Conservation (phyloP, 306 rosid genomes). For the Lathyrus aphaca region DNA sequence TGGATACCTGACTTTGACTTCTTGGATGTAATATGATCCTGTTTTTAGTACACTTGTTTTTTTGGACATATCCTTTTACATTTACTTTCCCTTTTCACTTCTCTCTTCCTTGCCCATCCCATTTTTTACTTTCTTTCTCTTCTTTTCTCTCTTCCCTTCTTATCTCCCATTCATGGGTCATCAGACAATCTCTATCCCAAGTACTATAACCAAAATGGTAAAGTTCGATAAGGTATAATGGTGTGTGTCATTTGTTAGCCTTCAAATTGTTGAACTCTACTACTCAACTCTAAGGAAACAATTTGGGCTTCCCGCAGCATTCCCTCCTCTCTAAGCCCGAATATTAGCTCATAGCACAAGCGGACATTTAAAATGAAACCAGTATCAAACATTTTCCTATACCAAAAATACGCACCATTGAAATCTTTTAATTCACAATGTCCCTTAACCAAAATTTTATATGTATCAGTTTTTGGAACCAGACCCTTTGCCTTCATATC, state of each 20-base stretch:
- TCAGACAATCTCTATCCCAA: not conserved
- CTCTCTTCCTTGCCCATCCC: not conserved
- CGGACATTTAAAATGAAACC: constrained; percentile 47
- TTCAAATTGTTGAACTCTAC: constrained; percentile 43
- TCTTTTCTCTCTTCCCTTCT: not conserved
- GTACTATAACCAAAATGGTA: not conserved
- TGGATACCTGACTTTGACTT: not conserved
- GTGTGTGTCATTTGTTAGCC: constrained; percentile 11
- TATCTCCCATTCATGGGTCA: not conserved
- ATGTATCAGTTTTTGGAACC: constrained; percentile 71
- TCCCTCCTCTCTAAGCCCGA: constrained; percentile 67
- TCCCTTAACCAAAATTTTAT: constrained; percentile 72
- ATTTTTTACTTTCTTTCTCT: not conserved
- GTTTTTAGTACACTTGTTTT: not conserved
- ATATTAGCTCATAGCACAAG: constrained; percentile 52
- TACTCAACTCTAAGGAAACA: constrained; percentile 58
- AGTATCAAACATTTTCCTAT: constrained; percentile 60
- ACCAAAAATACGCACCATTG: constrained; percentile 72
- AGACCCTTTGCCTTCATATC: constrained; percentile 79
- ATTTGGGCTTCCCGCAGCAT: constrained; percentile 65
- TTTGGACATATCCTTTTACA: not conserved
- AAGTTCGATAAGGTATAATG: constrained; percentile 1
- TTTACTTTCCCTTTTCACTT: not conserved
- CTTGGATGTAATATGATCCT: not conserved
- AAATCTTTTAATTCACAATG: constrained; percentile 66